Evolutionary conservation across 2,329 filamentous ascomycete species (phyloP).

Genomic region (Trichoderma sp.): DNA sequence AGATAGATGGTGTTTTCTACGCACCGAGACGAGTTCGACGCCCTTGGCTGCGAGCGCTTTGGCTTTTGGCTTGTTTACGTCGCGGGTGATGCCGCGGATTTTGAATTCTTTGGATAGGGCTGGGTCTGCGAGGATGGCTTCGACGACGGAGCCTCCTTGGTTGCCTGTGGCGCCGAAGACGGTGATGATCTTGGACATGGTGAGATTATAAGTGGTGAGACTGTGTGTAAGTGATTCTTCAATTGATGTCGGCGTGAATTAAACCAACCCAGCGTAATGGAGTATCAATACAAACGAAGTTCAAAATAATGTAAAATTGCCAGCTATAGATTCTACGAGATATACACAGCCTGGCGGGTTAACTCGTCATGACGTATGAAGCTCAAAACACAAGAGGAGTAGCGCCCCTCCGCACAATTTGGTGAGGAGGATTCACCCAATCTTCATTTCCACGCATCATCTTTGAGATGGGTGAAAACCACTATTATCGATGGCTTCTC

Average conservation of each 20-base stretch:
- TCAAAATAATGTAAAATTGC: neutral
- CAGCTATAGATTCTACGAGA: neutral
- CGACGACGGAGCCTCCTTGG: constrained; percentile 48
- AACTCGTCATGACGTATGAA: constrained; percentile 8
- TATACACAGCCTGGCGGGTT: neutral
- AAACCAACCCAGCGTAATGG: neutral
- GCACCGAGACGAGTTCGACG: constrained; percentile 42
- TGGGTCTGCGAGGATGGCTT: constrained; percentile 45
- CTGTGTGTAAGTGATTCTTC: neutral
- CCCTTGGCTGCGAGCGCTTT: constrained; percentile 39
- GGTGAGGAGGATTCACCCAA: neutral
- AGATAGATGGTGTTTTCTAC: constrained; percentile 3
- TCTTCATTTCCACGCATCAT: neutral
- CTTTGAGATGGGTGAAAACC: neutral
- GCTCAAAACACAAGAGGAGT: neutral
- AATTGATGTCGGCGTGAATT: neutral
- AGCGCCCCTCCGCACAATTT: neutral
- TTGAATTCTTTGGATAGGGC: constrained; percentile 43
- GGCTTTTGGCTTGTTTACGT: constrained; percentile 39
- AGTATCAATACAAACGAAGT: neutral
- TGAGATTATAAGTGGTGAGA: constrained; percentile 9
- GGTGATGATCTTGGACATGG: constrained; percentile 39
- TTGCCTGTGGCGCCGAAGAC: constrained; percentile 50
- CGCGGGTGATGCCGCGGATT: constrained; percentile 48
- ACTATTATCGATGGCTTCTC: neutral